A percentile compares a stretch with the other conserved stretches of the same genome.
These are phyloP conservation scores for Tardiomyces depauwii DNA, from an alignment of 1,139 yeast species.

Conservation along the genomic window DNA sequence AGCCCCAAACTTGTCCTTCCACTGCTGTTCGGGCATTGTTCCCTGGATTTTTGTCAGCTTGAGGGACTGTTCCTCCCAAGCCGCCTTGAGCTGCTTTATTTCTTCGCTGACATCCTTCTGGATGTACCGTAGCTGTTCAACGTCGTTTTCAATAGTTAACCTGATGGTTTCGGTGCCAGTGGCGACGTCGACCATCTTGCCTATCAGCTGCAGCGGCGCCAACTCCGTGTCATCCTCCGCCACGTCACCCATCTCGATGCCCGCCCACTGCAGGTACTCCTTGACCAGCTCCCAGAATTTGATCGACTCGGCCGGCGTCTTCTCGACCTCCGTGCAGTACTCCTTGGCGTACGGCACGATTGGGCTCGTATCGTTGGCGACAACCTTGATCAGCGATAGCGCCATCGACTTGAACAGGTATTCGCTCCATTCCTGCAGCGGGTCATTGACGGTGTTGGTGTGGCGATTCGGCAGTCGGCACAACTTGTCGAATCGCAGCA, in stretches of 20 bases:
- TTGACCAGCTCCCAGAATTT: slow-evolving; percentile 20
- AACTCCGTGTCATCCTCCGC: slow-evolving; percentile 4
- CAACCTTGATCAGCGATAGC: slow-evolving; percentile 20
- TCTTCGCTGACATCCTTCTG: slow-evolving; percentile 17
- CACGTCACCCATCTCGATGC: slow-evolving; percentile 4
- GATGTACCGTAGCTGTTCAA: slow-evolving; percentile 17
- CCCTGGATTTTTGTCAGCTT: slow-evolving; percentile 17
- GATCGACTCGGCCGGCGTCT: slow-evolving; percentile 20
- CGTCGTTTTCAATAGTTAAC: slow-evolving; percentile 21
- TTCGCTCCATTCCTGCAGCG: slow-evolving; percentile 26
- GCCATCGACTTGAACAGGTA: slow-evolving; percentile 25
- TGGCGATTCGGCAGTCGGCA: slow-evolving; percentile 26
- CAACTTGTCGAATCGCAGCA: slow-evolving; percentile 22
- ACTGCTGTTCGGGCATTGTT: slow-evolving; percentile 11
- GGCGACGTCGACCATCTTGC: slow-evolving; percentile 17
- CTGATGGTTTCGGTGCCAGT: slow-evolving; percentile 25
- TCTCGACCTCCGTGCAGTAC: slow-evolving; percentile 21
- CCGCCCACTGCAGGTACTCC: slow-evolving; percentile 14
- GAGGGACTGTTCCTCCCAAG: slow-evolving; percentile 16
- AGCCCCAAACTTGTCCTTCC: slow-evolving; percentile 13
- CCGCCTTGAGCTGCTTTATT: slow-evolving; percentile 14
- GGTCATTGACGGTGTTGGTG: slow-evolving; percentile 24
- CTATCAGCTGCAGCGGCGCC: slow-evolving; percentile 14
- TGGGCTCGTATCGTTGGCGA: slow-evolving; percentile 23
- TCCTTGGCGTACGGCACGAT: slow-evolving; percentile 11